Evolutionary conservation across 2,329 filamentous ascomycete species (phyloP).

Genomic region (Elsinoe ampelina): DNA sequence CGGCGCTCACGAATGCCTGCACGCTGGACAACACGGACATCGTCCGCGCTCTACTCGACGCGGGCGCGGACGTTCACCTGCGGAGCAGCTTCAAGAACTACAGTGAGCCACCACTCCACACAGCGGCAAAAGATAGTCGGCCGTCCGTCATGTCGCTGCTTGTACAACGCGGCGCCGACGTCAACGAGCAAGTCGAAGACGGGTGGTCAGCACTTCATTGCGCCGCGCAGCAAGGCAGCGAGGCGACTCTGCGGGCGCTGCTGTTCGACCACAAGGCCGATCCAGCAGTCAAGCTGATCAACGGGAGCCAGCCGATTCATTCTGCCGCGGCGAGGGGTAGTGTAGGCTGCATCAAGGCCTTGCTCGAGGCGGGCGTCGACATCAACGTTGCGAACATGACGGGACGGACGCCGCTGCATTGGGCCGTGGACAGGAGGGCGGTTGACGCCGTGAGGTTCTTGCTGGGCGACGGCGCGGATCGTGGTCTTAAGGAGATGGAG

Average conservation of each 20-base stretch:
- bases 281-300: not conserved
- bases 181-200: not conserved
- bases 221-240: not conserved
- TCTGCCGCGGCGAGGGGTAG: not conserved
- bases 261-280: not conserved
- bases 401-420: not conserved
- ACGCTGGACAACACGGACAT: not conserved
- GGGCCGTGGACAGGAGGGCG: not conserved
- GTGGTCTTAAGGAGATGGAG: not conserved
- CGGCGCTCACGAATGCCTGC: not conserved
- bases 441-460: not conserved
- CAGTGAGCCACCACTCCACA: not conserved
- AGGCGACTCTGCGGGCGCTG: not conserved
- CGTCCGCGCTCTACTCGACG: not conserved
- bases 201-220: not conserved
- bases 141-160: not conserved
- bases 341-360: not conserved
- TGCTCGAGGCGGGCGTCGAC: not conserved
- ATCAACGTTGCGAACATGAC: not conserved
- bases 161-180: not conserved
- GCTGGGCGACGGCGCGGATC: not conserved
- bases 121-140: not conserved
- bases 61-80: not conserved
- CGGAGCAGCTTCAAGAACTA: not conserved
- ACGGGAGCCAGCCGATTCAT: not conserved